phyloP scores from a whole-genome alignment of 192 early-diverging fungal species.

The Coemansia sp. region DNA sequence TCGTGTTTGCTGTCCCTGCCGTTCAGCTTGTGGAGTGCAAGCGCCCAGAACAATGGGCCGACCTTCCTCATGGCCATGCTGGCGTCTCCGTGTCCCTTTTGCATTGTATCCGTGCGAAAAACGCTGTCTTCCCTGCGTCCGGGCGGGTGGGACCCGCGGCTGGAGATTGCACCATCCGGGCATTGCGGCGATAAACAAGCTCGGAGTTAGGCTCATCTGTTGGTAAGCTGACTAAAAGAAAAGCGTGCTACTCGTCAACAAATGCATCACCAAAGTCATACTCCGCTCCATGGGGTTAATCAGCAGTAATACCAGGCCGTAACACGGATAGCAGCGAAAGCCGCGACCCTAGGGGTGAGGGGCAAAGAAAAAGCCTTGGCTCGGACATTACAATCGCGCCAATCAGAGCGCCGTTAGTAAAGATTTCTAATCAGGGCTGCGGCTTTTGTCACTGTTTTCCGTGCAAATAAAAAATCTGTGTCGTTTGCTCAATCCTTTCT shows the following conservation, averaged over 20 bases:
- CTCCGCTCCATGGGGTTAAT: too few species aligned
- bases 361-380: not conserved
- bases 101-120: not conserved
- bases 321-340: too few species aligned
- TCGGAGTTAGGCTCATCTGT: too few species aligned
- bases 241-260: too few species aligned
- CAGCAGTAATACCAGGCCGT: too few species aligned
- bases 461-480: not conserved
- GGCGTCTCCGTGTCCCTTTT: not conserved
- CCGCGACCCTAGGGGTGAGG: too few species aligned
- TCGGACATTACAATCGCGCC: constrained; percentile 9
- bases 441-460: not conserved
- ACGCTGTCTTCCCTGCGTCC: not conserved
- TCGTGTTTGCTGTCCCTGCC: not conserved
- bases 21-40: not conserved
- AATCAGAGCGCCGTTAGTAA: constrained; percentile 6
- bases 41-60: not conserved
- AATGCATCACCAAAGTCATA: too few species aligned
- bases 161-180: too few species aligned
- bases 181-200: too few species aligned
- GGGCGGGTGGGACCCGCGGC: too few species aligned
- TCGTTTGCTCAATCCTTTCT: not conserved
- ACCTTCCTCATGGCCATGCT: not conserved
- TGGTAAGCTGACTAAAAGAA: too few species aligned
- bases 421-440: constrained; percentile 3